phyloP scores from a whole-genome alignment of 2,329 filamentous ascomycete species.

The Malbranchea cinnamomea region DNA sequence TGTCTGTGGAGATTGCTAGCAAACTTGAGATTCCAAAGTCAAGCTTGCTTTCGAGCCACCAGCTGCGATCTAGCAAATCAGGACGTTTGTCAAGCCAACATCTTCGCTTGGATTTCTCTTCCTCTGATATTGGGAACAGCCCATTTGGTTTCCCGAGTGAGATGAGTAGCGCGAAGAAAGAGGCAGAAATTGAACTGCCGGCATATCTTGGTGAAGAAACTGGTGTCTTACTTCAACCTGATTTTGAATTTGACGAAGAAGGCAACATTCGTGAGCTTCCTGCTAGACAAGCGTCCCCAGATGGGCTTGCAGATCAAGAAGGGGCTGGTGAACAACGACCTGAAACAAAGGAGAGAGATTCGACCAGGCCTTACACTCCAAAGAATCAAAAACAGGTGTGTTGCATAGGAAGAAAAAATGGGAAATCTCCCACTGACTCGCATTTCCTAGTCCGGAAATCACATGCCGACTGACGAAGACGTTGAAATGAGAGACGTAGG shows the following conservation, averaged over 20 bases:
- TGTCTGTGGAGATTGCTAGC: conserved; percentile 27
- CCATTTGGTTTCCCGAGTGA: conserved; percentile 26
- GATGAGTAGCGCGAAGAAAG: conserved; percentile 21
- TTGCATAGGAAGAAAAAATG: neutral
- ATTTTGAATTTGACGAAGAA: conserved; percentile 47
- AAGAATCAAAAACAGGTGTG: neutral
- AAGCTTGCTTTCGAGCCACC: conserved; percentile 21
- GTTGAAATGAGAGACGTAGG: conserved; percentile 10
- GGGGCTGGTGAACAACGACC: conserved; percentile 17
- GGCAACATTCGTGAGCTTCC: conserved; percentile 41
- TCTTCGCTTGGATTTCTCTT: conserved; percentile 34
- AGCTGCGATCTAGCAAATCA: conserved; percentile 16
- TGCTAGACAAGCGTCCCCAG: conserved; percentile 5
- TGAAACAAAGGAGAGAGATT: conserved; percentile 2
- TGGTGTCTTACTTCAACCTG: conserved; percentile 35
- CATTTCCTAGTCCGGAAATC: conserved; percentile 11
- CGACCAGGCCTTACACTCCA: neutral
- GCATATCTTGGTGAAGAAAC: conserved; percentile 26
- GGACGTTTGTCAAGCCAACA: conserved; percentile 11
- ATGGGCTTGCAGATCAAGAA: conserved; percentile 11
- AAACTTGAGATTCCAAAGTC: conserved; percentile 19
- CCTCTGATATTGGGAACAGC: conserved; percentile 30
- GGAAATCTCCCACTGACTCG: conserved; percentile 6
- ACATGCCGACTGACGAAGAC: conserved; percentile 18
- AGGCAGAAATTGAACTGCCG: conserved; percentile 15